These are phyloP conservation scores for Eruca vesicaria DNA, from an alignment of 441 rosid genomes.

Conservation along the genomic window DNA sequence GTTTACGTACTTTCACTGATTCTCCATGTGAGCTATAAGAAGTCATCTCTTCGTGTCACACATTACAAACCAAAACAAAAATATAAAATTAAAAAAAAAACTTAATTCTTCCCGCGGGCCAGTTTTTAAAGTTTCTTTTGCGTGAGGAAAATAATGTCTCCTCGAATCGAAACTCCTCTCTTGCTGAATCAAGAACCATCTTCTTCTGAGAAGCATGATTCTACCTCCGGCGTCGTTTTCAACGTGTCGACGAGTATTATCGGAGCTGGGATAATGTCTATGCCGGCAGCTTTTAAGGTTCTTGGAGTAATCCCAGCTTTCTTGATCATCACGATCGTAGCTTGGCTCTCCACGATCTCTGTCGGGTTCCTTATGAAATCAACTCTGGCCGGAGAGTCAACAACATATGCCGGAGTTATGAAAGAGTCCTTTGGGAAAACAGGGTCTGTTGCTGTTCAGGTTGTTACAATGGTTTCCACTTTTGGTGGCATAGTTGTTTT, in stretches of 20 bases:
- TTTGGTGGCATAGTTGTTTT: slow-evolving; percentile 69
- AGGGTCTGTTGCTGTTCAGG: slow-evolving; percentile 61
- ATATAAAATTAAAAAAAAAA: neutral
- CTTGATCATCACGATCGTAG: slow-evolving; percentile 50
- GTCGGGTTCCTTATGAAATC: slow-evolving; percentile 69
- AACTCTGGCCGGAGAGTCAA: slow-evolving; percentile 56
- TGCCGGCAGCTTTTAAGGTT: slow-evolving; percentile 82
- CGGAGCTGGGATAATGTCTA: slow-evolving; percentile 95
- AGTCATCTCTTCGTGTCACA: neutral
- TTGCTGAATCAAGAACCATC: slow-evolving; percentile 39
- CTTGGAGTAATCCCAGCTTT: slow-evolving; percentile 79
- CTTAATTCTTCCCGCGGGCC: slow-evolving; percentile 3
- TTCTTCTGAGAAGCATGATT: slow-evolving; percentile 35
- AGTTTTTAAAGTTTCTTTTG: slow-evolving; percentile 11
- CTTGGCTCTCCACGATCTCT: slow-evolving; percentile 63
- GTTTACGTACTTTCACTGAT: neutral
- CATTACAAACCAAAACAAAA: neutral
- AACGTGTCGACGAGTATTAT: slow-evolving; percentile 78
- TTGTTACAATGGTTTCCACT: slow-evolving; percentile 63
- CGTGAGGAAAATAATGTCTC: slow-evolving; percentile 44
- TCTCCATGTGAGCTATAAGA: slow-evolving; percentile 26
- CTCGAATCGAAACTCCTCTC: slow-evolving; percentile 44
- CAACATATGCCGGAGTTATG: slow-evolving; percentile 75
- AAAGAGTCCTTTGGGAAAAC: slow-evolving; percentile 62
- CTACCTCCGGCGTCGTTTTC: slow-evolving; percentile 68